A percentile compares a stretch with the other conserved stretches of the same genome.
Evolutionary conservation across 805 yeast genomes (phyloP).

Genomic region (Starmerella geochares): DNA sequence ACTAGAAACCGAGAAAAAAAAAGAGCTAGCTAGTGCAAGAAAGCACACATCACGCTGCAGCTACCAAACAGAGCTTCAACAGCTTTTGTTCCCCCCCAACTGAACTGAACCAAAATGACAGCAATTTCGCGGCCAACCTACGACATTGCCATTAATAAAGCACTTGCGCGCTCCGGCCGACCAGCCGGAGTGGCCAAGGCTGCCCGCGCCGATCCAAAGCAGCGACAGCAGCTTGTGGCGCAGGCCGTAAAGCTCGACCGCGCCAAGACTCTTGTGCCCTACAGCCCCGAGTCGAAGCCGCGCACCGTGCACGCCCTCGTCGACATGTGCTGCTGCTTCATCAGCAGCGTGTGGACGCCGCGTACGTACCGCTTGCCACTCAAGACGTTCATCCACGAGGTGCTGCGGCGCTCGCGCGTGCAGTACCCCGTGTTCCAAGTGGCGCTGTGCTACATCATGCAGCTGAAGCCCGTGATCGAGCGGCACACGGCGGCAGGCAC

Average conservation of each 20-base stretch:
- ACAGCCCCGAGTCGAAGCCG: conserved; percentile 15
- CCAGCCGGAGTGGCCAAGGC: neutral
- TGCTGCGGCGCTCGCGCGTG: conserved; percentile 43
- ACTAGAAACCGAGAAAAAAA: neutral
- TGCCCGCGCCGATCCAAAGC: neutral
- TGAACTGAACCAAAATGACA: neutral
- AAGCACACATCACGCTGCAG: neutral
- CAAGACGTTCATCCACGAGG: conserved; percentile 33
- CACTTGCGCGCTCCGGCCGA: neutral
- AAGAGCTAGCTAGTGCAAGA: neutral
- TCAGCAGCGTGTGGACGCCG: conserved; percentile 21
- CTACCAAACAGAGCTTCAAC: conserved; percentile 1
- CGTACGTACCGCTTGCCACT: conserved; percentile 27
- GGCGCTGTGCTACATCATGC: conserved; percentile 54
- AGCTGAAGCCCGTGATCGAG: conserved; percentile 32
- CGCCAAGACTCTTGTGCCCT: conserved; percentile 8
- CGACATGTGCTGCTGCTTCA: conserved; percentile 17
- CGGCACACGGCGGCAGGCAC: conserved; percentile 4
- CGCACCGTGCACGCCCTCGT: conserved; percentile 20
- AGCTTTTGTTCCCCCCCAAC: neutral
- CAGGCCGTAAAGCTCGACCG: neutral
- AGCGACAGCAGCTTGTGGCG: neutral
- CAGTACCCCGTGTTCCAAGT: conserved; percentile 55
- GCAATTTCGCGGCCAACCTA: neutral
- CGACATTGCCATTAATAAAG: neutral